These are phyloP conservation scores for Monilinia aucupariae DNA, from an alignment of 2,329 filamentous ascomycete species.

Conservation along the genomic window DNA sequence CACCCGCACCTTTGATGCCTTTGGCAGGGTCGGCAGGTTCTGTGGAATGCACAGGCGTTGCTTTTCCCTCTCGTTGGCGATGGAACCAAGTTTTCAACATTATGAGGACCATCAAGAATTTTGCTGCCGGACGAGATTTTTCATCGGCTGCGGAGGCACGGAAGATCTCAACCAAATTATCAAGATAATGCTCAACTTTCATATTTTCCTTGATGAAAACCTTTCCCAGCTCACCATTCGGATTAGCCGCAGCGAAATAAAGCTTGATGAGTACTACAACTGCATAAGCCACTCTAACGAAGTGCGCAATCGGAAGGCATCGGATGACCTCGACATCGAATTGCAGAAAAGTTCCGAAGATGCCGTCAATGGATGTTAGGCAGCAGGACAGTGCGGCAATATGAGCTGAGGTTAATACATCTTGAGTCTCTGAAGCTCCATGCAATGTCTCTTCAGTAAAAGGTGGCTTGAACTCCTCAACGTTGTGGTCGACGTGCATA, in stretches of 20 bases:
- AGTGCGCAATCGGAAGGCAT: conserved; percentile 45
- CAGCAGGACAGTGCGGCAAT: conserved; percentile 49
- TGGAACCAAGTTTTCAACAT: conserved; percentile 62
- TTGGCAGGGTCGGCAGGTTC: neutral
- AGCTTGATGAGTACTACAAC: conserved; percentile 55
- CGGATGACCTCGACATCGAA: conserved; percentile 45
- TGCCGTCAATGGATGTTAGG: conserved; percentile 47
- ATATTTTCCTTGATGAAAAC: conserved; percentile 65
- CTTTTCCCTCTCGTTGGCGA: conserved; percentile 32
- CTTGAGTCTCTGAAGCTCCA: conserved; percentile 18
- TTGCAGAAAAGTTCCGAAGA: conserved; percentile 47
- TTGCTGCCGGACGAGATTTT: conserved; percentile 59
- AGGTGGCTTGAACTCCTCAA: conserved; percentile 44
- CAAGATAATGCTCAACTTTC: conserved; percentile 60
- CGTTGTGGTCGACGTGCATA: conserved; percentile 51
- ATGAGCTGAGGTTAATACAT: conserved; percentile 37
- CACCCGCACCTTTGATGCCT: neutral
- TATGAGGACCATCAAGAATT: conserved; percentile 64
- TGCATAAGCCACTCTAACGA: conserved; percentile 52
- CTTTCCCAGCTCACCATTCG: conserved; percentile 61
- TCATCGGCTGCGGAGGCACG: conserved; percentile 56
- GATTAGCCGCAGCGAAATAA: conserved; percentile 55
- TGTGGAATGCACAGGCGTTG: neutral
- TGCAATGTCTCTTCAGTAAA: conserved; percentile 33
- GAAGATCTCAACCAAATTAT: conserved; percentile 65